A percentile compares a stretch with the other conserved stretches of the same genome.
Conservation (phyloP, 1,284 basidiomycete genomes). For the Somion occarium region DNA sequence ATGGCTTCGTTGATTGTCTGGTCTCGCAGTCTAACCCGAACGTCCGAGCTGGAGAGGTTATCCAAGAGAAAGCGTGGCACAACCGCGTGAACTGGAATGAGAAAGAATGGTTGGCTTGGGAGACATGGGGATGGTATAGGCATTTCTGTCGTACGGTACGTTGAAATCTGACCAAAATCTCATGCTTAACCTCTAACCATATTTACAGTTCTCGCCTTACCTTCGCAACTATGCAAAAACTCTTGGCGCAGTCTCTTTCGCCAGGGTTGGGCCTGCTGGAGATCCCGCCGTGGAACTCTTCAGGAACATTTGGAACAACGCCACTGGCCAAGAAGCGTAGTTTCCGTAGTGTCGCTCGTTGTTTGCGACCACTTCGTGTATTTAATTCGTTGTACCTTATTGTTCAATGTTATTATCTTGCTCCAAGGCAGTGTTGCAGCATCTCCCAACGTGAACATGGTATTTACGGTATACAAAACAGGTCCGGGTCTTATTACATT, state of each 20-base stretch:
- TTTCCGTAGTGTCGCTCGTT: not conserved
- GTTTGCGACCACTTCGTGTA: not conserved
- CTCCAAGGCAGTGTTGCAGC: no score
- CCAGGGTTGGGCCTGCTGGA: slow-evolving; percentile 48
- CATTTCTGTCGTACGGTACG: slow-evolving; percentile 75
- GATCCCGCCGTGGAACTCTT: slow-evolving; percentile 56
- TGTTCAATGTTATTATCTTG: not conserved
- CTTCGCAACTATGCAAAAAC: slow-evolving; percentile 65
- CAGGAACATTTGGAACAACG: slow-evolving; percentile 65
- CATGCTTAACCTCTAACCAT: not conserved
- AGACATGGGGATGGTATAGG: slow-evolving; percentile 83
- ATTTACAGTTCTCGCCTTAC: slow-evolving; percentile 66
- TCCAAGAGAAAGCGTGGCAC: slow-evolving; percentile 61
- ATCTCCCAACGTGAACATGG: no score
- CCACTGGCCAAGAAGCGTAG: slow-evolving; percentile 44
- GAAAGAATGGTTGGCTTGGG: slow-evolving; percentile 76
- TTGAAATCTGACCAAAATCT: no score
- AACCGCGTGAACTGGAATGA: slow-evolving; percentile 64
- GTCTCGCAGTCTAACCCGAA: slow-evolving; percentile 40
- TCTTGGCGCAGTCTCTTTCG: slow-evolving; percentile 59
- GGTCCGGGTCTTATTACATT: no score
- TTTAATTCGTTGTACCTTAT: not conserved
- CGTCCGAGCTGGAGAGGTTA: slow-evolving; percentile 42
- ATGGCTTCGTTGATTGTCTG: slow-evolving; percentile 67
- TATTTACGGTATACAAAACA: no score